A percentile compares a stretch with the other conserved stretches of the same genome.
Evolutionary conservation across 352 stramenopile genomes (phyloP).

Genomic region (Phytopythium ostracodes): DNA sequence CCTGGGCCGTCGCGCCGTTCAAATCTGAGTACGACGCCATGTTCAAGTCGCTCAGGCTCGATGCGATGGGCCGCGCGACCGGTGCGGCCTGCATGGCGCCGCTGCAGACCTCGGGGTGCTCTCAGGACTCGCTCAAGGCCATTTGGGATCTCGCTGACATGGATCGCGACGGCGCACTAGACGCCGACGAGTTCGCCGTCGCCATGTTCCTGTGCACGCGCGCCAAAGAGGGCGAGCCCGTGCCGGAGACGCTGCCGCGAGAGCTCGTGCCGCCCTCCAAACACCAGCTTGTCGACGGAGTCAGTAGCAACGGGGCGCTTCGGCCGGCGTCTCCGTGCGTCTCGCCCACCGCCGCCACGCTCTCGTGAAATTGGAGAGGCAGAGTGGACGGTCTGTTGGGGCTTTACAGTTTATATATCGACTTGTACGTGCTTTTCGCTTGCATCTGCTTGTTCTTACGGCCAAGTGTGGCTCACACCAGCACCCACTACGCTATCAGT

Average conservation of each 20-base stretch:
- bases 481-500: background rate
- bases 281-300: constrained; percentile 8
- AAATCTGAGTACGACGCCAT: constrained; percentile 83
- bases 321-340: constrained; percentile 2
- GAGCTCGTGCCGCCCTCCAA: constrained; percentile 60
- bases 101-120: constrained; percentile 58
- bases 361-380: background rate
- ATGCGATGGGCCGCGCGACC: constrained; percentile 48
- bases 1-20: constrained; percentile 61
- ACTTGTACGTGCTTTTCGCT: background rate
- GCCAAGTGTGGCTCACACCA: background rate
- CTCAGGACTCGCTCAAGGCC: constrained; percentile 65
- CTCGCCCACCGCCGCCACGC: background rate
- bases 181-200: constrained; percentile 89
- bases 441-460: background rate
- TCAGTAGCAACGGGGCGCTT: background rate
- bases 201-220: constrained; percentile 86
- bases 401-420: constrained; percentile 1
- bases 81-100: constrained; percentile 78
- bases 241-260: constrained; percentile 57
- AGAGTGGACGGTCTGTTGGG: background rate
- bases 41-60: constrained; percentile 66
- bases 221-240: constrained; percentile 60
- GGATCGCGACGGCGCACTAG: constrained; percentile 85
- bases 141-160: constrained; percentile 91